Evolutionary conservation across 2,329 filamentous ascomycete species (phyloP).

Genomic region (Fusarium burgessii): DNA sequence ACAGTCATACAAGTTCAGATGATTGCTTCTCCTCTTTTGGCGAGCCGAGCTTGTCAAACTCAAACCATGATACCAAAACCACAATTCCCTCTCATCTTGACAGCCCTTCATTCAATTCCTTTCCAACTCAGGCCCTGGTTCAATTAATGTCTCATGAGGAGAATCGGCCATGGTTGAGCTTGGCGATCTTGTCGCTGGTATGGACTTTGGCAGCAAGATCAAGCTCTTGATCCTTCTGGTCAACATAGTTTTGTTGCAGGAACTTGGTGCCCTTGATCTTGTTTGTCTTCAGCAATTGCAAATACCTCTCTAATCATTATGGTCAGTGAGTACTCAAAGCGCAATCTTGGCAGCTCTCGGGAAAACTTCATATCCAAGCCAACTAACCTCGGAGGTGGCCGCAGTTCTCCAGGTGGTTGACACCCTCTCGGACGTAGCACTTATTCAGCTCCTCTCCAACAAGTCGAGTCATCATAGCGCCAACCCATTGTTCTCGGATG

Average conservation of each 20-base stretch:
- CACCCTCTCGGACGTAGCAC: slow-evolving; percentile 86
- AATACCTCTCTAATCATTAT: slow-evolving; percentile 74
- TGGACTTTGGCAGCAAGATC: slow-evolving; percentile 56
- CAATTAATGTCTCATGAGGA: slow-evolving; percentile 42
- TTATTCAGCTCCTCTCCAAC: slow-evolving; percentile 86
- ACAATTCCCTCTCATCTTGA: slow-evolving; percentile 39
- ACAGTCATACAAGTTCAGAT: slow-evolving; percentile 50
- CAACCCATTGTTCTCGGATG: slow-evolving; percentile 88
- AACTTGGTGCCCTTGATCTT: slow-evolving; percentile 85
- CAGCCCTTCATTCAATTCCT: slow-evolving; percentile 24
- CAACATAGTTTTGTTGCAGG: slow-evolving; percentile 80
- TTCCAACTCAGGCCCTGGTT: slow-evolving; percentile 5
- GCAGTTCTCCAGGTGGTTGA: slow-evolving; percentile 91
- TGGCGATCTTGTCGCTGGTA: slow-evolving; percentile 55
- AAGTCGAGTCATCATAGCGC: slow-evolving; percentile 87
- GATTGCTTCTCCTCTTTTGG: slow-evolving; percentile 33
- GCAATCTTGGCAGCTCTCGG: not conserved
- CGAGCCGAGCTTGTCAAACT: slow-evolving; percentile 35
- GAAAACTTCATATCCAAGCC: slow-evolving; percentile 1
- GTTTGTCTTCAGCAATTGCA: slow-evolving; percentile 80
- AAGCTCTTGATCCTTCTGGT: slow-evolving; percentile 61
- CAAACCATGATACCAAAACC: slow-evolving; percentile 38
- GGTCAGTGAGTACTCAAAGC: slow-evolving; percentile 27
- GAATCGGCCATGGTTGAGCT: slow-evolving; percentile 53
- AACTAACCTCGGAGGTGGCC: slow-evolving; percentile 81